Base-by-base conservation (phyloP, 2,329 filamentous ascomycete genomes). In the Fusarium xyrophilum region DNA sequence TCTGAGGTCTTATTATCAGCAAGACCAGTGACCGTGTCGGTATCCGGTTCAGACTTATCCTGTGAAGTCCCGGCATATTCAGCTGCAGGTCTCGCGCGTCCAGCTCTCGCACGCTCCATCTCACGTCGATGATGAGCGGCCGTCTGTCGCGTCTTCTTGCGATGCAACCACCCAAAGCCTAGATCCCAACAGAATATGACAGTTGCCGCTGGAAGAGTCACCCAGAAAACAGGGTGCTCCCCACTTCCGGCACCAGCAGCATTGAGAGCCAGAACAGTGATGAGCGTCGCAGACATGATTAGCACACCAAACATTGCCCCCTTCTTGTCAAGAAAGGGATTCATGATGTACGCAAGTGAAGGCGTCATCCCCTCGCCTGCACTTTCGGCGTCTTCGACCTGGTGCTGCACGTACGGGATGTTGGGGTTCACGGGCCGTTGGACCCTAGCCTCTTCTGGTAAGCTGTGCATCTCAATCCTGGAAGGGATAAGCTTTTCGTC, bases 261-360 rank as follows among this genome's bases (percentile, higher is more conserved):
- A 52, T 93, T 93, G 30, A 92, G 74, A 0, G 83, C 86, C 4
- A 93, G 79, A 0, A 93, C 80, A 0, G 89, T 88, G 59, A 92
- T 80, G 28, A 93, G 82, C 0, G 90, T 91, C 0, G 82, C 82
- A 3, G 88, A 83, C 89, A 93, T 92, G 57, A 93, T 81, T 8
- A 87, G 67, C 0, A 84, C 87, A 2, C 89, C 90, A 57, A 92
- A 89, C 0, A 81, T 80, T 1, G 91, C 91, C 12, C 90, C 87
- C 5, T 81, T 79, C 67, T 87, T 90, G 73, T 93, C 90, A 1
- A 93, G 76, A 60, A 90, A 93, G 0, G 91, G 91, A 67, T 93
- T 91, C 85, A 93, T 86, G 71, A 93, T 91, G 72, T 93, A 90
- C 66, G 91, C 89, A 0, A 93, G 83, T 0, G 88, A 88, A 0